A percentile compares a stretch with the other conserved stretches of the same genome.
phyloP scores from a whole-genome alignment of 768 basidiomycete species.

The Cystofilobasidium bisporidii region DNA sequence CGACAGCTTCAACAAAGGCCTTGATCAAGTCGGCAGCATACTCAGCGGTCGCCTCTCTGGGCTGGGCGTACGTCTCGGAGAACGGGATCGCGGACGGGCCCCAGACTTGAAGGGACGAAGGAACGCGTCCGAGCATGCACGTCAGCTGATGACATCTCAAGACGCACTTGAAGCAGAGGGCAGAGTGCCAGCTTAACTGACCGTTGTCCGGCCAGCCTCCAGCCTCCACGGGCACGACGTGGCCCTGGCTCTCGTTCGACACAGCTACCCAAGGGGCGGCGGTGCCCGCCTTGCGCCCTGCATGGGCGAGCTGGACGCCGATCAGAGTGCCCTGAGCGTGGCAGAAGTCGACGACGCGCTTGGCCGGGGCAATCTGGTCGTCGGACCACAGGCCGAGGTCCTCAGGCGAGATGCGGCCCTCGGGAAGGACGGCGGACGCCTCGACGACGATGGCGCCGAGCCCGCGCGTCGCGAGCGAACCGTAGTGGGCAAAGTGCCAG shows the following conservation, averaged over 20 bases:
- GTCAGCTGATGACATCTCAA: neutral
- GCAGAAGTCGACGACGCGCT: conserved; percentile 62
- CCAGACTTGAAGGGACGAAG: conserved; percentile 47
- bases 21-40: conserved; percentile 53
- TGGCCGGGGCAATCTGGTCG: conserved; percentile 59
- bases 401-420: conserved; percentile 60
- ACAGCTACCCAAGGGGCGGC: conserved; percentile 52
- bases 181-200: conserved; percentile 34
- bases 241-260: neutral
- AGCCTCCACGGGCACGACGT: conserved; percentile 47
- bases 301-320: conserved; percentile 72
- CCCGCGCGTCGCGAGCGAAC: conserved; percentile 61
- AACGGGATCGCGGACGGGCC: conserved; percentile 56
- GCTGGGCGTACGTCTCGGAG: conserved; percentile 48
- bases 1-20: conserved; percentile 47
- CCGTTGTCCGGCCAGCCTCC: conserved; percentile 63
- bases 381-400: conserved; percentile 49
- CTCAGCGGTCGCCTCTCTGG: conserved; percentile 51
- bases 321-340: conserved; percentile 59
- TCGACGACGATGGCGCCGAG: conserved; percentile 62
- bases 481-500: conserved; percentile 73
- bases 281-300: conserved; percentile 61
- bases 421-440: conserved; percentile 62
- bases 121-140: neutral
- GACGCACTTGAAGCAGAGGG: neutral